Percentiles rank a stretch among this genome's conserved stretches.
Conservation (phyloP, 2,329 filamentous ascomycete species). For the Aureobasidium lini region DNA sequence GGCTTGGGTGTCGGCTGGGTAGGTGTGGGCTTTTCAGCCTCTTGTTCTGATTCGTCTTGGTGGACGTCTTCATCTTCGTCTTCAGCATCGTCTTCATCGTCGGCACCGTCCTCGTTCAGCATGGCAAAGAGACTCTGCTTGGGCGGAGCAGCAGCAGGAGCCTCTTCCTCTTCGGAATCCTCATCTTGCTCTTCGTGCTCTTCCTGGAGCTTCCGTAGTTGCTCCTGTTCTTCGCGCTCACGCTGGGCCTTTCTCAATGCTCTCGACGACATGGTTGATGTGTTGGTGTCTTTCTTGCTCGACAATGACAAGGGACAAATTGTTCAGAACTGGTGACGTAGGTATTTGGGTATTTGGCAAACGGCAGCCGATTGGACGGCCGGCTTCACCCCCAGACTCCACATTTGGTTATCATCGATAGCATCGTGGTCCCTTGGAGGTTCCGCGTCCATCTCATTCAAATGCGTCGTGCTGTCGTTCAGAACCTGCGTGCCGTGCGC, state of each 20-base stretch:
- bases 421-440: too few species aligned
- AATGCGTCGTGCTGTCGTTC: slow-evolving; percentile 68
- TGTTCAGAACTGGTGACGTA: background rate
- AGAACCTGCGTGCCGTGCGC: slow-evolving; percentile 61
- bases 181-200: slow-evolving; percentile 27
- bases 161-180: slow-evolving; percentile 25
- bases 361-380: background rate
- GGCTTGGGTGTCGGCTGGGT: background rate
- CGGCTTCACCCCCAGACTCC: background rate
- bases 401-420: too few species aligned
- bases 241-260: slow-evolving; percentile 58
- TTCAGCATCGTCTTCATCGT: slow-evolving; percentile 32
- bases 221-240: slow-evolving; percentile 51
- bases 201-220: slow-evolving; percentile 32
- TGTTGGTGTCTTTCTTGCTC: background rate
- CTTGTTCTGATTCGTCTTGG: slow-evolving; percentile 28
- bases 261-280: slow-evolving; percentile 52
- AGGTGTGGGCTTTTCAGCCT: slow-evolving; percentile 16
- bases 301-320: background rate
- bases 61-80: slow-evolving; percentile 27
- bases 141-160: slow-evolving; percentile 16
- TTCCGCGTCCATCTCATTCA: background rate
- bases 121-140: slow-evolving; percentile 41
- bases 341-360: background rate
- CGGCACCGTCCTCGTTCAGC: slow-evolving; percentile 35